Evolutionary conservation across 108 stramenopile species (phyloP).

Genomic region (Skeletonema costatum): DNA sequence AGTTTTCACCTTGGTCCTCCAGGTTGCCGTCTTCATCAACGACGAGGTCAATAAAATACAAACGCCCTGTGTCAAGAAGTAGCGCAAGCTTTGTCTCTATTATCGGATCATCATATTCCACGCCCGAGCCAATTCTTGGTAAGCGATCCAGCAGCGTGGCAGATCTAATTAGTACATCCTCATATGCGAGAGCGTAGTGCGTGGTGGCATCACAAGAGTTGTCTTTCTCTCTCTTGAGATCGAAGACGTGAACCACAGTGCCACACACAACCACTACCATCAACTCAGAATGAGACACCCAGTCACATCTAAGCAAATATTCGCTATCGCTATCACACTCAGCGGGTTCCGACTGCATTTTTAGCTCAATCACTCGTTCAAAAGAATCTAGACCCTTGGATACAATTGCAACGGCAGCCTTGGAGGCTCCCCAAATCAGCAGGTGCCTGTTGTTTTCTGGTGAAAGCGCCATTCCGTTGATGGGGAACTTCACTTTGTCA

Average conservation of each 20-base stretch:
- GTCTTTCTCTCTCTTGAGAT: conserved; percentile 44
- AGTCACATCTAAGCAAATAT: conserved; percentile 62
- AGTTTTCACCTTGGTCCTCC: conserved; percentile 52
- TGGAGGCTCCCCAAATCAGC: conserved; percentile 67
- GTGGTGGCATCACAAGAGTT: conserved; percentile 37
- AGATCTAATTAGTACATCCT: conserved; percentile 48
- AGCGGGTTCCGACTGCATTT: conserved; percentile 52
- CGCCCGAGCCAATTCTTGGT: conserved; percentile 6
- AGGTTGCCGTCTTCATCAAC: conserved; percentile 52
- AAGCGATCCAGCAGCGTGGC: conserved; percentile 26
- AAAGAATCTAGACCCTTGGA: conserved; percentile 51
- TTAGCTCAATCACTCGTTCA: conserved; percentile 55
- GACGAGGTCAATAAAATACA: conserved; percentile 57
- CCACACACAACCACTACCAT: conserved; percentile 61
- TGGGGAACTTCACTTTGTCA: conserved; percentile 51
- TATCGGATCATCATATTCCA: not conserved
- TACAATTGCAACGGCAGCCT: conserved; percentile 59
- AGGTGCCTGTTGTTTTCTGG: conserved; percentile 66
- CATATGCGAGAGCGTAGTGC: conserved; percentile 51
- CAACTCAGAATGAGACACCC: conserved; percentile 68
- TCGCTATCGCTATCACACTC: conserved; percentile 61
- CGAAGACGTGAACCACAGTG: conserved; percentile 63
- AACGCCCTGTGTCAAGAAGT: conserved; percentile 62
- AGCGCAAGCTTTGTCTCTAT: conserved; percentile 50
- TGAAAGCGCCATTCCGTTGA: conserved; percentile 60